Percentiles rank a stretch among this genome's conserved stretches.
Conservation (phyloP, 305 asterid genomes). For the Ilex paraguariensis region DNA sequence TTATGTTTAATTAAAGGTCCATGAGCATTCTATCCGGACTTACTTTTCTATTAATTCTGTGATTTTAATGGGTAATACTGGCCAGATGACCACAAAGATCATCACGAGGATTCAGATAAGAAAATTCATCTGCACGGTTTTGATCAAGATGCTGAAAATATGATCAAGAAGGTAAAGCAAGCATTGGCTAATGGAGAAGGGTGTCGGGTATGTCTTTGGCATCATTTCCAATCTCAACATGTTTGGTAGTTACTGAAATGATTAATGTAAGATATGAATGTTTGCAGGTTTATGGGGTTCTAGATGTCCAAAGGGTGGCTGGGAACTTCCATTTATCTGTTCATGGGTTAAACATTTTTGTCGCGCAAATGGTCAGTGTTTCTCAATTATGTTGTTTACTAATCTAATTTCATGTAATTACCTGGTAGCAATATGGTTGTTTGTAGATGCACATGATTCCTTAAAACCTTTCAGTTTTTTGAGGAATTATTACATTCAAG, state of each 20-base stretch:
- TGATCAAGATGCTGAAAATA: conserved; percentile 76
- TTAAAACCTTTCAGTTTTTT: no score
- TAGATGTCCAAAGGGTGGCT: conserved; percentile 98
- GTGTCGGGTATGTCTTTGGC: conserved; percentile 67
- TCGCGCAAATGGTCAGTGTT: conserved; percentile 80
- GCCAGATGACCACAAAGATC: conserved; percentile 65
- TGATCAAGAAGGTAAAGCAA: conserved; percentile 83
- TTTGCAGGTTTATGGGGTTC: conserved; percentile 83
- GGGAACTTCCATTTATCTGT: conserved; percentile 98
- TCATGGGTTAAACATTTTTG: conserved; percentile 88
- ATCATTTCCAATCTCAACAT: conserved; percentile 7
- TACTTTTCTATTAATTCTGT: no score
- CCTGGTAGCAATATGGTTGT: no score
- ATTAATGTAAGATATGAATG: background rate
- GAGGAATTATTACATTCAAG: no score
- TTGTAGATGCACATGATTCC: no score
- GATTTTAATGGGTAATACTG: conserved; percentile 21
- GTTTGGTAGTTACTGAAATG: conserved; percentile 7
- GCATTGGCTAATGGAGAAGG: conserved; percentile 89
- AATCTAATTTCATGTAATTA: conserved; percentile 4
- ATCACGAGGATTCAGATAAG: conserved; percentile 59
- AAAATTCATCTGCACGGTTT: conserved; percentile 63
- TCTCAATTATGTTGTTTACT: conserved; percentile 10
- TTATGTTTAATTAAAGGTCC: no score
- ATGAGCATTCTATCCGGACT: no score